Percentiles rank a stretch among this genome's conserved stretches.
Evolutionary conservation across 2,329 filamentous ascomycete genomes (phyloP).

Genomic region (Oidium heveae): DNA sequence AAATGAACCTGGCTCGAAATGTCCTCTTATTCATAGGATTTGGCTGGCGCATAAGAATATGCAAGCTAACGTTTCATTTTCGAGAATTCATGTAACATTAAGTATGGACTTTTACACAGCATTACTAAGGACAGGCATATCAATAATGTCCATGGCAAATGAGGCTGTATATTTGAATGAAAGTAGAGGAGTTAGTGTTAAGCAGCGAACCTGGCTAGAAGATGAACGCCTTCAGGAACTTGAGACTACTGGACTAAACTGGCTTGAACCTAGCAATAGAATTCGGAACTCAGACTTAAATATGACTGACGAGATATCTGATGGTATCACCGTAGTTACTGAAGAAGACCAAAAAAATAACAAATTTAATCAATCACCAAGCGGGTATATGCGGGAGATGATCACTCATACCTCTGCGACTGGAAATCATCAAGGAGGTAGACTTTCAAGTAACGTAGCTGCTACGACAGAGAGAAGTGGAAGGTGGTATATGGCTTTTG

Average conservation of each 20-base stretch:
- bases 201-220: conserved; percentile 71
- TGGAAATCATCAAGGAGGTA: conserved; percentile 17
- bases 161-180: conserved; percentile 93
- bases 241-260: conserved; percentile 21
- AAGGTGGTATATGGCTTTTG: conserved; percentile 50
- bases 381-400: conserved; percentile 44
- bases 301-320: conserved; percentile 8
- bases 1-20: conserved; percentile 11
- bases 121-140: conserved; percentile 64
- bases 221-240: conserved; percentile 62
- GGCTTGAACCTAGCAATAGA: conserved; percentile 13
- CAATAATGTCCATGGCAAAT: conserved; percentile 72
- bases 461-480: conserved; percentile 57
- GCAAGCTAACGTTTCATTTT: conserved; percentile 72
- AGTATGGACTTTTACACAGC: conserved; percentile 93
- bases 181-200: conserved; percentile 48
- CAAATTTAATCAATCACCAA: conserved; percentile 21
- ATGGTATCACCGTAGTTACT: conserved; percentile 12
- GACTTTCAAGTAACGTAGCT: conserved; percentile 32
- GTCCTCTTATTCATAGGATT: conserved; percentile 31
- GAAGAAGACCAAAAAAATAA: conserved; percentile 7
- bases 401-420: conserved; percentile 28
- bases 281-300: conserved; percentile 7
- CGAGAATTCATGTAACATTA: conserved; percentile 53
- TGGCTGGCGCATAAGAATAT: conserved; percentile 59